These are phyloP conservation scores for Cyberlindnera americana DNA, from an alignment of 805 yeast species.

Conservation along the genomic window DNA sequence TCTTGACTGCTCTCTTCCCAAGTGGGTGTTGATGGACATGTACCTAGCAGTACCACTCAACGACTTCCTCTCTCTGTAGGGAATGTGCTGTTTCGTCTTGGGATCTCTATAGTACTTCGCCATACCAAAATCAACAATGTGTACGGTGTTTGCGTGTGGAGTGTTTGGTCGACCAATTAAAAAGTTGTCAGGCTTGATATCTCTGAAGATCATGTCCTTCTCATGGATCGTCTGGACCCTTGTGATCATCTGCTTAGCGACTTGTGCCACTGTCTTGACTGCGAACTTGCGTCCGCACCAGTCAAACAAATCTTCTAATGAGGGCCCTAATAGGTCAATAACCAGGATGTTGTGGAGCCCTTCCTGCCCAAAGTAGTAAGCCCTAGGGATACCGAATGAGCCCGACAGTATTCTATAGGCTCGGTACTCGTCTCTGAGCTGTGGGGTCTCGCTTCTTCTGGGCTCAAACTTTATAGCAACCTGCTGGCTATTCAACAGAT, in stretches of 20 bases:
- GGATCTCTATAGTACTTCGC: constrained; percentile 98
- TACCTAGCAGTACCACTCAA: constrained; percentile 98
- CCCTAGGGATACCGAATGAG: constrained; percentile 84
- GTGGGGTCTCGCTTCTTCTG: constrained; percentile 95
- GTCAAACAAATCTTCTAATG: constrained; percentile 92
- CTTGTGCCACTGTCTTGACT: constrained; percentile 86
- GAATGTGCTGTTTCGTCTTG: constrained; percentile 90
- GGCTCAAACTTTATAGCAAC: constrained; percentile 98
- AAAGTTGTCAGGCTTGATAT: constrained; percentile 96
- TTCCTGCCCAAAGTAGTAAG: constrained; percentile 98
- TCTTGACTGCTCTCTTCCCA: constrained; percentile 95
- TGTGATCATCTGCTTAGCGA: constrained; percentile 90
- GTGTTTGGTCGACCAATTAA: constrained; percentile 86
- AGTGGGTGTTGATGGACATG: constrained; percentile 95
- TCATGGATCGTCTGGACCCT: constrained; percentile 85
- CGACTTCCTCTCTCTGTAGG: constrained; percentile 93
- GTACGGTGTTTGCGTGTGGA: constrained; percentile 79
- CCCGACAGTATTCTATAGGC: constrained; percentile 88
- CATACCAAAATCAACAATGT: constrained; percentile 97
- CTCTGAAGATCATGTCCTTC: constrained; percentile 89
- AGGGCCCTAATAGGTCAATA: constrained; percentile 92
- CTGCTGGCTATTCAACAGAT: constrained; percentile 83
- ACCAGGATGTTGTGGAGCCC: constrained; percentile 94
- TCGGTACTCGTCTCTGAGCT: constrained; percentile 91
- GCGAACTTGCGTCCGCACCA: constrained; percentile 95